phyloP scores from a whole-genome alignment of 2,329 filamentous ascomycete genomes.

The Epichloe gansuensis region DNA sequence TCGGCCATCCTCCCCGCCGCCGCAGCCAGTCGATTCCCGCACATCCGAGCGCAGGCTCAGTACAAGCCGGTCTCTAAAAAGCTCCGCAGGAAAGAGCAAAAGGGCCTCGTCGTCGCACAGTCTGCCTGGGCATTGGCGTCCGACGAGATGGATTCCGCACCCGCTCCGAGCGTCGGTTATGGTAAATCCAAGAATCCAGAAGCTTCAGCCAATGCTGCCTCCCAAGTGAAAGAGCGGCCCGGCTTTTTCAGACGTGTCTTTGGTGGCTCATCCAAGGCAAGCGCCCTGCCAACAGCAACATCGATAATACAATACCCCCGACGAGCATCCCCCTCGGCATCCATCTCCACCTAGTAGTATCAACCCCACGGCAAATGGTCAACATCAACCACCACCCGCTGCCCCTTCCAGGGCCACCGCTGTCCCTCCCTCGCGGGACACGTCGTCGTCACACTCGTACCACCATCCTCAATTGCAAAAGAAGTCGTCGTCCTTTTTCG shows the following conservation, averaged over 20 bases:
- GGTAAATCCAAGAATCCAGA: constrained; percentile 46
- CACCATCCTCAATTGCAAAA: constrained; percentile 56
- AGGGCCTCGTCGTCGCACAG: constrained; percentile 9
- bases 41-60: constrained; percentile 43
- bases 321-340: constrained; percentile 4
- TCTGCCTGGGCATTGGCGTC: constrained; percentile 17
- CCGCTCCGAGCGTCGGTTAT: constrained; percentile 46
- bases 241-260: constrained; percentile 95
- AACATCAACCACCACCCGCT: constrained; percentile 21
- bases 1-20: constrained; percentile 25
- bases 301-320: not conserved
- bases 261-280: constrained; percentile 55
- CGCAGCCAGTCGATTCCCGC: constrained; percentile 26
- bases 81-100: constrained; percentile 26
- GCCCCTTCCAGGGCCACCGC: constrained; percentile 31
- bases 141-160: constrained; percentile 39
- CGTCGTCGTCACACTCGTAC: constrained; percentile 30
- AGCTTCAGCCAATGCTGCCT: constrained; percentile 27
- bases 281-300: constrained; percentile 1
- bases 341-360: constrained; percentile 13
- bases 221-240: constrained; percentile 52
- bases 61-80: constrained; percentile 41
- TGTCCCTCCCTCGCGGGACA: constrained; percentile 38
- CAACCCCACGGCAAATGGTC: constrained; percentile 26
- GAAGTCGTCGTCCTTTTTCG: constrained; percentile 93